A percentile compares a stretch with the other conserved stretches of the same genome.
Conservation (phyloP, 163 green algal genomes). For the Scenedesmus sp. region DNA sequence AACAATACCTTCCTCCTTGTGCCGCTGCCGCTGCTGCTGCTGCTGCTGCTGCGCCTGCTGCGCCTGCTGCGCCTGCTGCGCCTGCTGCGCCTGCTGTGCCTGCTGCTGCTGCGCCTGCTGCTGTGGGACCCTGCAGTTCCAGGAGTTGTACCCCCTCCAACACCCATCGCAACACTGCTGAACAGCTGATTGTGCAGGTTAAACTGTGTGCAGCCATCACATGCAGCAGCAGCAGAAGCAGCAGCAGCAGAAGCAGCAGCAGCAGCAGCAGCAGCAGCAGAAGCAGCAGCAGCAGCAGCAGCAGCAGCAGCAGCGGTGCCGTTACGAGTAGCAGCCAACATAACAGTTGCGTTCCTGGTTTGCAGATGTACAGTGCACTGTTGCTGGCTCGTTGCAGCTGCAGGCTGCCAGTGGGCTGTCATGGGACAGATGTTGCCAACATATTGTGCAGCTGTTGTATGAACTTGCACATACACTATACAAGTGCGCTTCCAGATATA, state of each 20-base stretch:
- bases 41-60: too few relatives aligned
- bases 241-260: neutral
- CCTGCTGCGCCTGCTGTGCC: conserved; percentile 48
- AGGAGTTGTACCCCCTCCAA: too few relatives aligned
- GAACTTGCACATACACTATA: too few relatives aligned
- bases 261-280: neutral
- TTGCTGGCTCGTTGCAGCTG: neutral
- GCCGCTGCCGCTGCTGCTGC: too few relatives aligned
- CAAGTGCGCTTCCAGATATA: too few relatives aligned
- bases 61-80: conserved; percentile 28
- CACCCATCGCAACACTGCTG: too few relatives aligned
- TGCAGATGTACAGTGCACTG: neutral
- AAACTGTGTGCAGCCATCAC: neutral
- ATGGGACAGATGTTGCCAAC: too few relatives aligned
- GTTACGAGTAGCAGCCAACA: neutral
- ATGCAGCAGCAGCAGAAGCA: neutral
- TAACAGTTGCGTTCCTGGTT: neutral
- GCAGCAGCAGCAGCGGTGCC: neutral
- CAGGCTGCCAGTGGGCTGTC: neutral
- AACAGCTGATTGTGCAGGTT: too few relatives aligned
- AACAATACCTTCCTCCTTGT: neutral
- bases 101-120: conserved; percentile 18
- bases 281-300: neutral
- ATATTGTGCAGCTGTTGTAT: too few relatives aligned
- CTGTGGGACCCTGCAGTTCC: neutral